A percentile compares a stretch with the other conserved stretches of the same genome.
Evolutionary conservation across 805 yeast genomes (phyloP).

Genomic region (Suhomyces sp.): DNA sequence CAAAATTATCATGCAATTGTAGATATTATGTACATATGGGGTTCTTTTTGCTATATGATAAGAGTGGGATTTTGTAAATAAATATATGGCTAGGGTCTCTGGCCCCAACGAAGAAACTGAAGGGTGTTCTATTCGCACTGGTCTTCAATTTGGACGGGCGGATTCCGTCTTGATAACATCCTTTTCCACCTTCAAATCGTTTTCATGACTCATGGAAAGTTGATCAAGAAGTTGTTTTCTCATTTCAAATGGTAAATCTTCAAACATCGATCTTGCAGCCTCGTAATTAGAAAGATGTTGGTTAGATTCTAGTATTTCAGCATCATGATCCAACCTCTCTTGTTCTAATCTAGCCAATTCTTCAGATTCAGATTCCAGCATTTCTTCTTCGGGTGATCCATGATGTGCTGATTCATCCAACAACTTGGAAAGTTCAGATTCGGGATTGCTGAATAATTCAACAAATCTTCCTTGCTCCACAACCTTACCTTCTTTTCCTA

Average conservation of each 20-base stretch:
- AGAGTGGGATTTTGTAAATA: too few species aligned
- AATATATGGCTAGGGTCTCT: too few species aligned
- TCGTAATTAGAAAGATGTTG: slow-evolving; percentile 21
- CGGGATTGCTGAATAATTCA: slow-evolving; percentile 39
- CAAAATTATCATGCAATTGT: too few species aligned
- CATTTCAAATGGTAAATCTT: slow-evolving; percentile 36
- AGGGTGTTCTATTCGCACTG: too few species aligned
- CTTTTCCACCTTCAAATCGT: slow-evolving; percentile 1
- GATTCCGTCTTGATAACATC: too few species aligned
- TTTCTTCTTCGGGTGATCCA: slow-evolving; percentile 15
- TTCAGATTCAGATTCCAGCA: slow-evolving; percentile 24
- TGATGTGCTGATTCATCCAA: slow-evolving; percentile 35
- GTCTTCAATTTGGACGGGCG: too few species aligned
- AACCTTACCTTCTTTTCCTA: slow-evolving; percentile 42
- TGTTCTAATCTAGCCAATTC: slow-evolving; percentile 13
- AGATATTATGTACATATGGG: too few species aligned
- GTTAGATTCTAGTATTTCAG: slow-evolving; percentile 20
- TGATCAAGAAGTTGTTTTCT: slow-evolving; percentile 29
- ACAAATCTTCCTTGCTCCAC: slow-evolving; percentile 42
- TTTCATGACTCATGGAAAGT: slow-evolving; percentile 18
- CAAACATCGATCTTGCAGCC: slow-evolving; percentile 30
- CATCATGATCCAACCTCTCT: slow-evolving; percentile 25
- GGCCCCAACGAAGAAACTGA: too few species aligned
- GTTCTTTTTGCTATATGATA: too few species aligned
- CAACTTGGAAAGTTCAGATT: slow-evolving; percentile 41